Percentiles rank a stretch among this genome's conserved stretches.
Conservation (phyloP, 176 grass and related monocot genomes). For the Oryza nivara region DNA sequence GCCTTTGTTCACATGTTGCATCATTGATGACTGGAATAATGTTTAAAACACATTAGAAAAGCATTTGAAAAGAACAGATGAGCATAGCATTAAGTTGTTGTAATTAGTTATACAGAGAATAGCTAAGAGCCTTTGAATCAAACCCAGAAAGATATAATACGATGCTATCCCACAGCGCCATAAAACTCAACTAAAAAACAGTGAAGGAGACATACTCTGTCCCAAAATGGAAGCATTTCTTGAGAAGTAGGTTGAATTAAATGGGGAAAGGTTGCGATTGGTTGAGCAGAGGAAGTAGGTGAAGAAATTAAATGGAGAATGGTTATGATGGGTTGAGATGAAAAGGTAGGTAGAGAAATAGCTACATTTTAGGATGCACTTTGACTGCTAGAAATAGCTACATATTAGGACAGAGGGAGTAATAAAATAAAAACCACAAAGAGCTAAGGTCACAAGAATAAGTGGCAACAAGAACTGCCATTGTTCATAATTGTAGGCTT, state of each 20-base stretch:
- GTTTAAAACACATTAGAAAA: slow-evolving; percentile 20
- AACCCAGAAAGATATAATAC: slow-evolving; percentile 13
- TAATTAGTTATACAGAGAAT: slow-evolving; percentile 15
- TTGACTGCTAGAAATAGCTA: too few species aligned
- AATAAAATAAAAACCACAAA: slow-evolving; percentile 19
- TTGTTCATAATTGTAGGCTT: background rate
- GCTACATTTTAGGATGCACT: too few species aligned
- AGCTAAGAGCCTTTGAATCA: background rate
- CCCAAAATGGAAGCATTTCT: too few species aligned
- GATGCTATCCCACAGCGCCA: background rate
- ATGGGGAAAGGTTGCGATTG: too few species aligned
- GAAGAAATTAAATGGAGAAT: too few species aligned
- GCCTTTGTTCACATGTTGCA: slow-evolving; percentile 81
- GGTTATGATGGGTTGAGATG: too few species aligned
- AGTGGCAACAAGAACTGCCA: slow-evolving; percentile 6
- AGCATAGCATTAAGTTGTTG: slow-evolving; percentile 24
- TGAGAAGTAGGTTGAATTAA: too few species aligned
- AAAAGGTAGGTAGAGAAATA: too few species aligned
- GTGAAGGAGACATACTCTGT: background rate
- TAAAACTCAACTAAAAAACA: background rate
- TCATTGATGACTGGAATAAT: slow-evolving; percentile 88
- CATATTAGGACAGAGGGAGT: too few species aligned
- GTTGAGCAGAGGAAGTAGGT: too few species aligned
- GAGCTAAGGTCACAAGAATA: background rate
- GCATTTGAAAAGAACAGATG: background rate